Evolutionary conservation across 1,139 yeast genomes (phyloP), one percentile per base, ranked within the genome.

Genomic region (Meyerozyma smithsonii): DNA sequence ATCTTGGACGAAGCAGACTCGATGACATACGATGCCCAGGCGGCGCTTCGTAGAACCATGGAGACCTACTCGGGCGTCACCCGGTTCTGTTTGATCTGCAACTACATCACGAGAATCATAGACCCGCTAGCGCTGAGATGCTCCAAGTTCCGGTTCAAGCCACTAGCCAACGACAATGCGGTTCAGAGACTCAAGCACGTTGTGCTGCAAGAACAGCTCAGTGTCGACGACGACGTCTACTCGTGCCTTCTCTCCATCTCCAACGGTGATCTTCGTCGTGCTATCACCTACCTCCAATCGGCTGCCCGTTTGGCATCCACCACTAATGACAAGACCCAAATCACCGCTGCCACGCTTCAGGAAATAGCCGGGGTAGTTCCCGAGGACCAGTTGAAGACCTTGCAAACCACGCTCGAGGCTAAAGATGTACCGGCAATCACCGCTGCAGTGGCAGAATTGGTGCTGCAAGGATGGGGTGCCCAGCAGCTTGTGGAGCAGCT

Each of bases 21-120:
- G 15, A 92, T 92, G 98, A 92, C 98, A n/a, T 79, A 86, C 36
- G 98, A 92, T 61, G 98, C 98, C 0, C 98, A 92, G 59, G 77
- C 92, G 36, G 98, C 98, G 0, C 68, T 92, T 45, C 79, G 98
- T 64, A 77, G 98, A 61, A 92, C 97, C 2, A 92, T 92, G 96
- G 99, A 92, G 59, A 87, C 84, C 5, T 92, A 89, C 62, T 85
- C 97, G 3, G 77, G 77, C 36, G 90, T 90, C 38, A 92, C 98
- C 1, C 72, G 99, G 50, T 92, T 92, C 62, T 90, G 97, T 60
- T 67, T 92, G 48, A 84, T 92, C 42, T 94, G 98, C 70, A 92
- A 92, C 57, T 92, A 92, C 61, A 94, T 94, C 47, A 94, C 98
- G 3, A 73, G 97, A 45, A 92, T 92, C 52, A 94, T 94, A 46